Base-by-base conservation (phyloP, 352 stramenopile species). In the Pythium apleroticum region DNA sequence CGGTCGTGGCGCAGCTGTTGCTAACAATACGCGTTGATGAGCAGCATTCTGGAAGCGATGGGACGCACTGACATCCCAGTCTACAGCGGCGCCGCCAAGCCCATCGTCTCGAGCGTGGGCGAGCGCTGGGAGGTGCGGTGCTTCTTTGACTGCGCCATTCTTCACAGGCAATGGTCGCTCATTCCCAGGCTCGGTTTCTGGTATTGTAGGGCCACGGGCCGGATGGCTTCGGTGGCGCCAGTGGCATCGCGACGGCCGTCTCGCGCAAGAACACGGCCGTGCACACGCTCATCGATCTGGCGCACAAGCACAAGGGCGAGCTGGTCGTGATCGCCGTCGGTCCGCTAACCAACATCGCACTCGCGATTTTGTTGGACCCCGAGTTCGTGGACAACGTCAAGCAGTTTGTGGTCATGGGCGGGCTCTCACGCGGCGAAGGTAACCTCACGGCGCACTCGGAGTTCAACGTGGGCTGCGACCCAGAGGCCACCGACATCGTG, bases 391-490 rank as follows among this genome's bases (percentile, higher is more conserved):
- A 54, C 14, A 81, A 85, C 50, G 65, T 94, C 14, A 81, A 86
- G 71, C 71, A 84, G 63, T 61, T 92, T 19, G 72, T 90, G 19
- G 68, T 90, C 66, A 95, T 95, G 86, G 84, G 86, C 10, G 85
- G 84, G 22, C 71, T 86, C 33, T 88, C 80, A 39, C 76, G 77
- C 11, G 84, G 83, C n/a, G 66, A 88, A 30, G 84, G 83, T 37
- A 95, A 93, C 71, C 57, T 81, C 43, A 92, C 83, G 31, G 50
- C 72, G 24, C 77, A 92, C 68, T 58, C 80, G 0, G 86, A 95
- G 64, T 95, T 91, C 61, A 95, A 95, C 66, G 81, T 91, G 19
- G 80, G 75, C 41, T 92, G 84, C 62, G 86, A 95, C 66, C 86
- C 86, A 7, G 86, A 95, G 65, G 86, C 86, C 1, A 88, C 84